A percentile compares a stretch with the other conserved stretches of the same genome.
Evolutionary conservation across 1,284 basidiomycete genomes (phyloP).

Genomic region (Trametes polyzona): DNA sequence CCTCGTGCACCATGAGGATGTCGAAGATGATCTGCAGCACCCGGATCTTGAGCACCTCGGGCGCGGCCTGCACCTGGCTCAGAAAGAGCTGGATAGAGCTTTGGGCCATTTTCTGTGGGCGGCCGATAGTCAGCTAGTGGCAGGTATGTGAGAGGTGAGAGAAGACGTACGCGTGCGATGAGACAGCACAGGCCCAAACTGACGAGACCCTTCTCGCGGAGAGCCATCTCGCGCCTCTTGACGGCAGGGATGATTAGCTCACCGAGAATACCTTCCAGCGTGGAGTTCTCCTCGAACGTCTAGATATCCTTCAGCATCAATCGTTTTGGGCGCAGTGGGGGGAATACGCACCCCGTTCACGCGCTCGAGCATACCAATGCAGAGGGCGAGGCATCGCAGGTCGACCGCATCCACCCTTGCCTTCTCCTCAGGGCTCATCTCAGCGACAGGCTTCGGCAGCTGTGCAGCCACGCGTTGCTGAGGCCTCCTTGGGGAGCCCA

Average conservation of each 20-base stretch:
- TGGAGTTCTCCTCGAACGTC: constrained; percentile 94
- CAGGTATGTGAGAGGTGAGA: neutral
- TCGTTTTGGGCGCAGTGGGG: neutral
- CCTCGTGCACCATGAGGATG: constrained; percentile 88
- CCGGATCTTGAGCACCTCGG: constrained; percentile 79
- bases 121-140: neutral
- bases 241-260: constrained; percentile 93
- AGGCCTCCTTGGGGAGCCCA: constrained; percentile 36
- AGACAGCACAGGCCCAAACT: constrained; percentile 91
- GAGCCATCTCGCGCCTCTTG: constrained; percentile 79
- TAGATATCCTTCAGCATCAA: constrained; percentile 34
- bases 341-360: constrained; percentile 71
- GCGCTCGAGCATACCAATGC: constrained; percentile 89
- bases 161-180: constrained; percentile 68
- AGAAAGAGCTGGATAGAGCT: constrained; percentile 93
- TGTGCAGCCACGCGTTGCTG: constrained; percentile 28
- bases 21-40: constrained; percentile 92
- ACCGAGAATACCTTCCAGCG: constrained; percentile 86
- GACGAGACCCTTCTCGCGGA: constrained; percentile 88
- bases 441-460: constrained; percentile 47
- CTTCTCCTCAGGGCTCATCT: constrained; percentile 63
- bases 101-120: constrained; percentile 79
- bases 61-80: constrained; percentile 79
- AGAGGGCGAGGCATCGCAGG: constrained; percentile 84
- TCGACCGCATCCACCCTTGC: constrained; percentile 73